Percentiles rank a stretch among this genome's conserved stretches.
Evolutionary conservation across 768 basidiomycete genomes (phyloP).

Genomic region (Lentinula raphanica): DNA sequence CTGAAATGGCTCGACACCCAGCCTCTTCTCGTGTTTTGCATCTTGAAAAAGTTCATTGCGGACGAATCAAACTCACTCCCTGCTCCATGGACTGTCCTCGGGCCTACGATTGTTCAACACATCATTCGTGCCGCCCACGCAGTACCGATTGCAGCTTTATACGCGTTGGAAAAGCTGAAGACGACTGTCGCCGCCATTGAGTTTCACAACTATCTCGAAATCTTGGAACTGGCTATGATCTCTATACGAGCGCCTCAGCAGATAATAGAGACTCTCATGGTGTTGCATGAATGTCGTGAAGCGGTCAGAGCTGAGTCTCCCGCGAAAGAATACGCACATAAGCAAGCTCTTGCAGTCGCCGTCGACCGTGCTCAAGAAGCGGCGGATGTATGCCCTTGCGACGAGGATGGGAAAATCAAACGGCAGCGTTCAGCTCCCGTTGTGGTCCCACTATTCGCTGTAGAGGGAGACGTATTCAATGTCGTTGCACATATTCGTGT

Average conservation of each 20-base stretch:
- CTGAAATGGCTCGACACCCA: constrained; percentile 40
- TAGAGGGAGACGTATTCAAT: constrained; percentile 29
- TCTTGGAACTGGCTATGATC: constrained; percentile 47
- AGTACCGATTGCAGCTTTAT: constrained; percentile 50
- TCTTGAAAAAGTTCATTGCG: constrained; percentile 46
- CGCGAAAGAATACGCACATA: constrained; percentile 41
- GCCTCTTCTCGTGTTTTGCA: constrained; percentile 49
- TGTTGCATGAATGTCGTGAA: constrained; percentile 46
- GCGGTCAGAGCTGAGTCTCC: constrained; percentile 18
- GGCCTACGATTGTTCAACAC: constrained; percentile 27
- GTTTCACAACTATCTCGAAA: constrained; percentile 41
- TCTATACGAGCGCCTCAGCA: constrained; percentile 47
- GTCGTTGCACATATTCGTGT: constrained; percentile 52
- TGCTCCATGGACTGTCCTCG: constrained; percentile 14
- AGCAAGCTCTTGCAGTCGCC: constrained; percentile 49
- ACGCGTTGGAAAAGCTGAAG: constrained; percentile 52
- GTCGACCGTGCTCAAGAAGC: constrained; percentile 68
- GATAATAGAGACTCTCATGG: constrained; percentile 55
- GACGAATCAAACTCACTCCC: constrained; percentile 7
- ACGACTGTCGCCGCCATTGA: constrained; percentile 36
- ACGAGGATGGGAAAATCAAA: constrained; percentile 51
- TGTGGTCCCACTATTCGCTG: constrained; percentile 32
- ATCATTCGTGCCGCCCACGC: constrained; percentile 53
- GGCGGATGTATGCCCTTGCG: constrained; percentile 60
- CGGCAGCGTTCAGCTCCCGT: constrained; percentile 39